phyloP scores from a whole-genome alignment of 371 early-diverging fungal species.

The Syncephalis fuscata region DNA sequence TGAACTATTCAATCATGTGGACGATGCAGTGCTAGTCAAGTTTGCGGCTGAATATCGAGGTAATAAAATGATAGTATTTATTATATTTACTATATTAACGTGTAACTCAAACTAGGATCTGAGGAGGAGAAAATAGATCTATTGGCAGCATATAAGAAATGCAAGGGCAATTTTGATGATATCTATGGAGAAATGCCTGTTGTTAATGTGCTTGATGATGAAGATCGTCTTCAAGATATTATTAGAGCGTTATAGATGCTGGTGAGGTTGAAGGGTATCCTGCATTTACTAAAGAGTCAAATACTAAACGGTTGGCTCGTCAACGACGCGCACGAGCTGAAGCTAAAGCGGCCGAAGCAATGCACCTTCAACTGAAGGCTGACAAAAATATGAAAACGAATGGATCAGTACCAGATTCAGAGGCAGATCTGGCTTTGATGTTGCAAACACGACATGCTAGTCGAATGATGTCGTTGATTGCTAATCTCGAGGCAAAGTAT shows the following conservation, averaged over 20 bases:
- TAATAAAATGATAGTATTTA: constrained; percentile 3
- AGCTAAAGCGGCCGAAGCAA: constrained; percentile 28
- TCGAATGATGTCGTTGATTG: constrained; percentile 5
- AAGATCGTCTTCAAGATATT: constrained; percentile 40
- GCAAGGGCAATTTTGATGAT: constrained; percentile 54
- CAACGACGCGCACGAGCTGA: constrained; percentile 29
- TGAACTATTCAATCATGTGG: constrained; percentile 62
- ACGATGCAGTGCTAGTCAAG: constrained; percentile 52
- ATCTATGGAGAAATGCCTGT: constrained; percentile 50
- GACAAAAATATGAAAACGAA: constrained; percentile 6
- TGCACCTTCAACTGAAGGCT: constrained; percentile 24
- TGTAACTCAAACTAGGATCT: constrained; percentile 26
- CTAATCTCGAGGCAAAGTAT: constrained; percentile 6
- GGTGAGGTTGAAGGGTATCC: constrained; percentile 26
- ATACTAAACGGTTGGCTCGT: constrained; percentile 27
- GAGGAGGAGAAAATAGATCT: constrained; percentile 73
- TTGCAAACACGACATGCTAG: constrained; percentile 1
- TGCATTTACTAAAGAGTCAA: constrained; percentile 30
- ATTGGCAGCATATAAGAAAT: constrained; percentile 37
- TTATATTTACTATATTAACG: neutral
- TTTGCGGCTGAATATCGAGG: constrained; percentile 47
- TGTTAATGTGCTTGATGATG: constrained; percentile 36
- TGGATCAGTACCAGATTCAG: neutral
- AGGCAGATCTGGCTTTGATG: neutral
- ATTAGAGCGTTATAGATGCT: constrained; percentile 44